Evolutionary conservation across 108 stramenopile species (phyloP).

Genomic region (Parmales sp.): DNA sequence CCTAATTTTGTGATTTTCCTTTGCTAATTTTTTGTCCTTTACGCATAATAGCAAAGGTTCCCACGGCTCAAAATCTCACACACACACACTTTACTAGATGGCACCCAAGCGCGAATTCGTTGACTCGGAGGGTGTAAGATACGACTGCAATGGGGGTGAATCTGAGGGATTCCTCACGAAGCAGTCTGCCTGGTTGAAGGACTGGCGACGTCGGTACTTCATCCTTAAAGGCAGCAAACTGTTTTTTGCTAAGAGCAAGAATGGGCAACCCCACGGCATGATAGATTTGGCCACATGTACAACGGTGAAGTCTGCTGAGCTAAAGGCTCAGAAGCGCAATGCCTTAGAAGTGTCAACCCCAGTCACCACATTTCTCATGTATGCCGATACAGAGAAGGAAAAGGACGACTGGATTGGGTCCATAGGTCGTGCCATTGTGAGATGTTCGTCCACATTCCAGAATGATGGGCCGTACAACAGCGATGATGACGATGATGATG

Average conservation of each 20-base stretch:
- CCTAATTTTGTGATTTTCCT: too few relatives aligned
- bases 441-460: conserved; percentile 49
- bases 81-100: too few relatives aligned
- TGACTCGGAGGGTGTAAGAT: conserved; percentile 46
- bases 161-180: conserved; percentile 86
- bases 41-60: too few relatives aligned
- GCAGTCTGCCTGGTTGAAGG: conserved; percentile 79
- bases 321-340: conserved; percentile 86
- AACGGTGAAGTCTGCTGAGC: conserved; percentile 96
- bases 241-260: conserved; percentile 17
- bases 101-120: too few relatives aligned
- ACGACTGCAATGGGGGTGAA: conserved; percentile 68
- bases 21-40: too few relatives aligned
- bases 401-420: conserved; percentile 99
- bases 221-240: conserved; percentile 88
- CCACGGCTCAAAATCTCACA: too few relatives aligned
- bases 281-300: conserved; percentile 86
- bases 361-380: conserved; percentile 85
- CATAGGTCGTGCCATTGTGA: conserved; percentile 95
- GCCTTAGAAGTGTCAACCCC: conserved; percentile 95
- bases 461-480: conserved; percentile 21
- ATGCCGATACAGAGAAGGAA: conserved; percentile 96
- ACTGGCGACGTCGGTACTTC: conserved; percentile 97
- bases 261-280: conserved; percentile 58
- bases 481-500: conserved; percentile 60